phyloP scores from a whole-genome alignment of 805 yeast species.

The Lachancea sp. region DNA sequence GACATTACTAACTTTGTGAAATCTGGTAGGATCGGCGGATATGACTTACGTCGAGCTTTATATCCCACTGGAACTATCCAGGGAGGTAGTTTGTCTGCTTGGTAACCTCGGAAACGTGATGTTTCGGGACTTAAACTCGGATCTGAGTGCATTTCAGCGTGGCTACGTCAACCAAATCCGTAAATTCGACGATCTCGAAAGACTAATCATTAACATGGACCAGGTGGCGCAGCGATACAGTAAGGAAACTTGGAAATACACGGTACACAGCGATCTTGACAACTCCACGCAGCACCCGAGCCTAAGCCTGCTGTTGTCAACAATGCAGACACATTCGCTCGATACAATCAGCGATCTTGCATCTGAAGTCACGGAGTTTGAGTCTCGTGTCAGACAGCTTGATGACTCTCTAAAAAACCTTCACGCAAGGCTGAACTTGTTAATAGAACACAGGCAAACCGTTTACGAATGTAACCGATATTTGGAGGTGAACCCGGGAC shows the following conservation, averaged over 20 bases:
- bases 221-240: conserved; percentile 43
- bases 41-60: conserved; percentile 92
- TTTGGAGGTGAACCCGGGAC: conserved; percentile 37
- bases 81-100: conserved; percentile 74
- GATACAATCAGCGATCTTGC: conserved; percentile 53
- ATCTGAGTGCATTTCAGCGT: conserved; percentile 82
- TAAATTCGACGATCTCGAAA: conserved; percentile 70
- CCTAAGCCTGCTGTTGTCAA: conserved; percentile 14
- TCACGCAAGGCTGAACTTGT: conserved; percentile 51
- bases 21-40: conserved; percentile 70
- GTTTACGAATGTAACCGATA: conserved; percentile 44
- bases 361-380: conserved; percentile 57
- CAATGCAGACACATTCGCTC: conserved; percentile 25
- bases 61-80: conserved; percentile 74
- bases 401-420: conserved; percentile 63
- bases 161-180: conserved; percentile 83
- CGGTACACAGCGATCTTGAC: conserved; percentile 30
- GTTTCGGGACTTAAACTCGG: conserved; percentile 79
- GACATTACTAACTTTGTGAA: conserved; percentile 1
- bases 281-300: conserved; percentile 19
- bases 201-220: conserved; percentile 56
- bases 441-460: conserved; percentile 68
- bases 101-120: conserved; percentile 85
- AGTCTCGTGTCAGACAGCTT: conserved; percentile 65
- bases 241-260: conserved; percentile 32